Evolutionary conservation across 2,329 filamentous ascomycete genomes (phyloP), one percentile per base, ranked within the genome.

Genomic region (Diaporthe capsici): DNA sequence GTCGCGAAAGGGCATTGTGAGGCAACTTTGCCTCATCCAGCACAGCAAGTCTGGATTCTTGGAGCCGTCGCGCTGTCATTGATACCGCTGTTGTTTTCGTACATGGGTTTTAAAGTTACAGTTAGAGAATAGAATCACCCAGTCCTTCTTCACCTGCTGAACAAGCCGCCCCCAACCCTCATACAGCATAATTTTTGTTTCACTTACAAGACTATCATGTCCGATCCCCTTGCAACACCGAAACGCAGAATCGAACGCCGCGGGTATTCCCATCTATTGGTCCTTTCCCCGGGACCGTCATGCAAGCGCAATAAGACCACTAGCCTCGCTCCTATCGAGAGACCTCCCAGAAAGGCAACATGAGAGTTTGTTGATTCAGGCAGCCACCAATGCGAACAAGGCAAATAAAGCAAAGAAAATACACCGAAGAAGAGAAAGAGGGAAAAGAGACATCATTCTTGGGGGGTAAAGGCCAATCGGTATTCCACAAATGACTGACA

Each of bases 221-320:
- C 47, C 47, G 4, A 20, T 34, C 13, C 8, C 65, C 47, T 34
- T 25, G 37, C 7, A 63, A 72, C 71, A 49, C 71, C 71, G 37
- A 63, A 51, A 72, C 47, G 20, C 65, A 68, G 22, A 53, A 68
- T 68, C 47, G 44, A 63, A 72, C 57, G 57, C 57, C 57, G 13
- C 71, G 71, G 71, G 57, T 72, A 72, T 72, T 53, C 71, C 71
- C 49, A 53, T 63, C 34, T 63, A 72, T 63, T 42, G 71, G 71
- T 72, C 71, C 71, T 44, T 39, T 51, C 57, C 57, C 71, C 71
- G 71, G 71, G 49, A 72, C 47, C 47, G 31, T 25, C 65, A 72
- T 63, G 57, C 34, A 63, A 63, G 60, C 71, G 57, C 34, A 72
- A 63, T 28, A 61, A 61, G 31, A 72, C 57, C 28, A 22, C 1